Evolutionary conservation across 805 yeast species (phyloP).

Genomic region (Myxozyma neotropica): DNA sequence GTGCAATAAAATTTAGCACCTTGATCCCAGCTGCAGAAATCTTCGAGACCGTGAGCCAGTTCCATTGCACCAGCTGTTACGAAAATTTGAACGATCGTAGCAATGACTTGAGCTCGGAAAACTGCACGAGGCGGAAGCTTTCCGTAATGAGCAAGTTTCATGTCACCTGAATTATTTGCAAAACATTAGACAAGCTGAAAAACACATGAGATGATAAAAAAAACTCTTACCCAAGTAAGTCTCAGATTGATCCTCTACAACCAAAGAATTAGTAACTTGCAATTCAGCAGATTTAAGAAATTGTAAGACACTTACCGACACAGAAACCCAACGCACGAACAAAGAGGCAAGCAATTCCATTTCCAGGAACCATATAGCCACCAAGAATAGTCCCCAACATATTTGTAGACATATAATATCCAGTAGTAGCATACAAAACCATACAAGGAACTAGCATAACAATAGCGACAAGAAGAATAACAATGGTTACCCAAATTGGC

Average conservation of each 20-base stretch:
- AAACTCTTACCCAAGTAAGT: conserved; percentile 40
- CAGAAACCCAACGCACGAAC: conserved; percentile 63
- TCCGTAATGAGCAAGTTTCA: conserved; percentile 66
- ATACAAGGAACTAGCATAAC: conserved; percentile 64
- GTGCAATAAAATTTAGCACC: conserved; percentile 53
- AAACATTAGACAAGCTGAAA: neutral
- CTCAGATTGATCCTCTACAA: conserved; percentile 56
- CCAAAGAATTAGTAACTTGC: no score
- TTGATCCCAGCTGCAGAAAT: conserved; percentile 51
- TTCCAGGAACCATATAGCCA: conserved; percentile 65
- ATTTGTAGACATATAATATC: conserved; percentile 60
- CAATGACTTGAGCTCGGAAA: conserved; percentile 55
- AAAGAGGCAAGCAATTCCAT: conserved; percentile 62
- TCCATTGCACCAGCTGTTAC: conserved; percentile 49
- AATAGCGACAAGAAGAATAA: conserved; percentile 57
- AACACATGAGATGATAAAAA: neutral
- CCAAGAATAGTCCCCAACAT: conserved; percentile 65
- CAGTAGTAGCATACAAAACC: conserved; percentile 63
- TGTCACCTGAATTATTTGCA: conserved; percentile 52
- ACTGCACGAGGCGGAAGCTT: conserved; percentile 64
- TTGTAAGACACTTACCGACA: conserved; percentile 36
- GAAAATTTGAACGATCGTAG: conserved; percentile 49
- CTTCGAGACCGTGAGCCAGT: conserved; percentile 39
- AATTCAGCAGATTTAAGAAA: no score
- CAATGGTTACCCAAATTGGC: conserved; percentile 63